phyloP scores from a whole-genome alignment of 192 early-diverging fungal genomes.

The Umbelopsis sp. region DNA sequence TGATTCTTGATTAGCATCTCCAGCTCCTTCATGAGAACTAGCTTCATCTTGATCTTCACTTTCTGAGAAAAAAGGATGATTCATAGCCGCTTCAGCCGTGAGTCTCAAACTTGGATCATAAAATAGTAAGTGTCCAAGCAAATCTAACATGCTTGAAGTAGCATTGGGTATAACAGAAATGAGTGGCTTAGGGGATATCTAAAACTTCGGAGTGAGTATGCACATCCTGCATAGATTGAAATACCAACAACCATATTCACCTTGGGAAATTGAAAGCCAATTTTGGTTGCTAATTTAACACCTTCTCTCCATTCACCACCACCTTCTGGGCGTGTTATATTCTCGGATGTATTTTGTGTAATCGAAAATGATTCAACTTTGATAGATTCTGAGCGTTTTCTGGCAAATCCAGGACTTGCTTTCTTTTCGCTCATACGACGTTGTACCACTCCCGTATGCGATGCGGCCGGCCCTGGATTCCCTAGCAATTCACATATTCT shows the following conservation, averaged over 20 bases:
- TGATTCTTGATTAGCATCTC: conserved; percentile 16
- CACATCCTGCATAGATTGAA: not conserved
- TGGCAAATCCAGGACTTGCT: conserved; percentile 27
- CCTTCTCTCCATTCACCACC: conserved; percentile 78
- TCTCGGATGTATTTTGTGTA: not conserved
- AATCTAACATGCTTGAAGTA: conserved; percentile 52
- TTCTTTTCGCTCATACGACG: conserved; percentile 23
- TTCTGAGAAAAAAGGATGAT: conserved; percentile 60
- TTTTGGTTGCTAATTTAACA: conserved; percentile 63
- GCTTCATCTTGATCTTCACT: conserved; percentile 26
- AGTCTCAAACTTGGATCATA: conserved; percentile 81
- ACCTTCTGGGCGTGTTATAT: not conserved
- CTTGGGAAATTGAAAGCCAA: conserved; percentile 67
- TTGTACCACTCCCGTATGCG: conserved; percentile 15
- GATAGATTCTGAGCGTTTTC: conserved; percentile 25
- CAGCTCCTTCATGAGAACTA: conserved; percentile 23
- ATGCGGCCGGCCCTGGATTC: conserved; percentile 49
- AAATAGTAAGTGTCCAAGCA: conserved; percentile 73
- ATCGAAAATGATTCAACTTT: not conserved
- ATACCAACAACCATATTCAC: conserved; percentile 35
- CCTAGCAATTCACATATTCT: conserved; percentile 86
- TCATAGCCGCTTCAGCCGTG: conserved; percentile 74
- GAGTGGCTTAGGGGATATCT: conserved; percentile 55
- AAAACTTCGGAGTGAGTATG: conserved; percentile 9
- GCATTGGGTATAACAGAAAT: conserved; percentile 62